phyloP scores from a whole-genome alignment of 1,284 basidiomycete species.

The Vanrija sp. region DNA sequence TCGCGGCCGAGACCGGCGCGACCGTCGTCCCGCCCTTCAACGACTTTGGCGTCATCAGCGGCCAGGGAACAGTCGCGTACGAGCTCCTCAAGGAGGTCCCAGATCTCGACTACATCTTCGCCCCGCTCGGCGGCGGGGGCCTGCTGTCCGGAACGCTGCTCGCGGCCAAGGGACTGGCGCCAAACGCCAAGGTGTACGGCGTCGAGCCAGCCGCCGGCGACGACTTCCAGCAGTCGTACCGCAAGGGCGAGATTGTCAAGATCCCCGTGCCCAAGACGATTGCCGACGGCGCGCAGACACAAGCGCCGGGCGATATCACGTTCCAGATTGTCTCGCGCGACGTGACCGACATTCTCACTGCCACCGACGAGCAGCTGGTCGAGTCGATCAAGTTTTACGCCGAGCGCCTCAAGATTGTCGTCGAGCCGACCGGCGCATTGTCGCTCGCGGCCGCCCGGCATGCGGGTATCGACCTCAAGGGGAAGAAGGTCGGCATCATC shows the following conservation, averaged over 20 bases:
- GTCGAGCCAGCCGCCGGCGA: slow-evolving; percentile 93
- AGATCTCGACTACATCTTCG: slow-evolving; percentile 85
- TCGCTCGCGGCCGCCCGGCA: slow-evolving; percentile 84
- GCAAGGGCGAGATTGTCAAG: slow-evolving; percentile 71
- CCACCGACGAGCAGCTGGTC: slow-evolving; percentile 95
- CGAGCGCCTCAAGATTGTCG: slow-evolving; percentile 77
- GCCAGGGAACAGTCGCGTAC: slow-evolving; percentile 90
- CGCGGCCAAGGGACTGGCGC: slow-evolving; percentile 92
- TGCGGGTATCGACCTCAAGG: slow-evolving; percentile 74
- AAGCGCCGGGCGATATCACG: slow-evolving; percentile 88
- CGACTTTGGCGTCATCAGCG: slow-evolving; percentile 92
- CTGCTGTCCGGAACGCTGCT: slow-evolving; percentile 81
- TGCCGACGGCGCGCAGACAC: slow-evolving; percentile 96
- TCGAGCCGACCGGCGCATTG: slow-evolving; percentile 95
- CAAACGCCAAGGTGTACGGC: slow-evolving; percentile 79
- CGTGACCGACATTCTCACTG: slow-evolving; percentile 77
- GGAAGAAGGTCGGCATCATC: slow-evolving; percentile 84
- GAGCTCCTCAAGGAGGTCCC: slow-evolving; percentile 85
- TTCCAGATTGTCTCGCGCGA: slow-evolving; percentile 83
- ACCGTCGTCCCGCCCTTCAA: slow-evolving; percentile 95
- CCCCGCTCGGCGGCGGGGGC: slow-evolving; percentile 87
- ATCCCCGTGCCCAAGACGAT: slow-evolving; percentile 91
- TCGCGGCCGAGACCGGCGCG: slow-evolving; percentile 72
- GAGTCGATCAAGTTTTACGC: slow-evolving; percentile 99
- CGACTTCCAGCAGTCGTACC: slow-evolving; percentile 77